These are phyloP conservation scores for Athelia sp. DNA, from an alignment of 1,284 basidiomycete species.

Conservation along the genomic window DNA sequence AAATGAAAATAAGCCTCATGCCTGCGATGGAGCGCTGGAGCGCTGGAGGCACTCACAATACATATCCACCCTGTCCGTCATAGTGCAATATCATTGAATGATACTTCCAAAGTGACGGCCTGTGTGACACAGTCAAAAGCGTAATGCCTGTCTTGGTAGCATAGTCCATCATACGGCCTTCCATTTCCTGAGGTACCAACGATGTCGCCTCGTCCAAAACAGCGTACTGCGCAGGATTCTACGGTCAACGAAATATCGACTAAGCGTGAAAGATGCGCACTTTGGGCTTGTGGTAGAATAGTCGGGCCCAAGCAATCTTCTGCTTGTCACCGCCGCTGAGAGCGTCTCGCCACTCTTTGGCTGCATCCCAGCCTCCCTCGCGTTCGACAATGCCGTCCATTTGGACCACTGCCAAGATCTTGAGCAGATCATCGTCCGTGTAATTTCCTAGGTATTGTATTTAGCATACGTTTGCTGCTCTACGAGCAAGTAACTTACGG, in stretches of 20 bases:
- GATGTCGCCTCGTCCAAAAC: slow-evolving; percentile 96
- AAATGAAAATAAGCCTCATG: slow-evolving; percentile 7
- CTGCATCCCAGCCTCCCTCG: slow-evolving; percentile 93
- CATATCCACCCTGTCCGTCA: slow-evolving; percentile 78
- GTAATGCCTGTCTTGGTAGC: slow-evolving; percentile 87
- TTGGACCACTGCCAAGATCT: slow-evolving; percentile 76
- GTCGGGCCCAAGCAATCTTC: slow-evolving; percentile 93
- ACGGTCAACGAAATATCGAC: neutral
- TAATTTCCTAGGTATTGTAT: slow-evolving; percentile 44
- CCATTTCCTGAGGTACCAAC: slow-evolving; percentile 90
- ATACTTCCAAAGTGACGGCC: slow-evolving; percentile 93
- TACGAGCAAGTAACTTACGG: slow-evolving; percentile 49
- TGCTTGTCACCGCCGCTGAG: slow-evolving; percentile 86
- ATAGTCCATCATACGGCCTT: slow-evolving; percentile 94
- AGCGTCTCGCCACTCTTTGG: slow-evolving; percentile 90
- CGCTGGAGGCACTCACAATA: slow-evolving; percentile 58
- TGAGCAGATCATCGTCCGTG: slow-evolving; percentile 73
- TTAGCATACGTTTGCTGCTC: slow-evolving; percentile 56
- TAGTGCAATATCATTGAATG: slow-evolving; percentile 91
- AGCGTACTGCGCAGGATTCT: slow-evolving; percentile 82
- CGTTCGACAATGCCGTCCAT: slow-evolving; percentile 88
- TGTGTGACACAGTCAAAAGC: slow-evolving; percentile 86
- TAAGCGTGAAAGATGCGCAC: slow-evolving; percentile 30
- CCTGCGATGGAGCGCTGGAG: slow-evolving; percentile 1
- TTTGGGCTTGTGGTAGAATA: slow-evolving; percentile 96